Base-by-base conservation (phyloP, 768 basidiomycete genomes). In the Amanita jacksonii region DNA sequence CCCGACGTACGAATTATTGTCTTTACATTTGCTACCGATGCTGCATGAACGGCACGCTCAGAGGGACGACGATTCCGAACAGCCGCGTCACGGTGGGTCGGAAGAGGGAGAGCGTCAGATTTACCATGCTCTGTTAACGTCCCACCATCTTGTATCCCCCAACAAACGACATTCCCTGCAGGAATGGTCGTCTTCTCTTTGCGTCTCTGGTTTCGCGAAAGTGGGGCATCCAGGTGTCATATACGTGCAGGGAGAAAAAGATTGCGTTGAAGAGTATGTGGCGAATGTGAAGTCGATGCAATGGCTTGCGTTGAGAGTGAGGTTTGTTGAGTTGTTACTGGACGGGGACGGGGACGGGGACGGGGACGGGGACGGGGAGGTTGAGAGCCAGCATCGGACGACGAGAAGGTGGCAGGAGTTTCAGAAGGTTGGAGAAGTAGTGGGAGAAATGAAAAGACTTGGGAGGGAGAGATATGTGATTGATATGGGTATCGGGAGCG, bases 151-250 rank as follows among this genome's bases (percentile, higher is more conserved):
- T 43, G 61, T 77, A 31, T 79, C 85, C 41, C 67, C 77, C 18
- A 66, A 71, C 52, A 82, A 84, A 61, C 68, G 82, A 43, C 69
- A 75, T 27, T 66, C 72, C 47, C 62, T 79, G 23, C 69, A 74
- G 48, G 61, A 66, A 27, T 79, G 80, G 73, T 69, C 78, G 1
- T 64, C 69, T 10, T 65, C 72, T 5, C 69, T 84, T 31, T 60
- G 60, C 3, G 51, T 86, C 9, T 50, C 62, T 1, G 84, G 85
- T 0, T 87, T 85, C 55, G 77, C 81, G 1, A 87, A 86, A 59
- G 69, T 81, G 7, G 83, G 84, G 0, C 73, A 85, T 57, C 85
- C 85, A 9, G 84, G 83, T 3, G 66, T 85, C 35, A 82, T 88
- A 34, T 88, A 85, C 44, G 78, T 71, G n/a, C 67, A 77, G 55